phyloP scores from a whole-genome alignment of 371 early-diverging fungal genomes.

The Massospora cicadina region DNA sequence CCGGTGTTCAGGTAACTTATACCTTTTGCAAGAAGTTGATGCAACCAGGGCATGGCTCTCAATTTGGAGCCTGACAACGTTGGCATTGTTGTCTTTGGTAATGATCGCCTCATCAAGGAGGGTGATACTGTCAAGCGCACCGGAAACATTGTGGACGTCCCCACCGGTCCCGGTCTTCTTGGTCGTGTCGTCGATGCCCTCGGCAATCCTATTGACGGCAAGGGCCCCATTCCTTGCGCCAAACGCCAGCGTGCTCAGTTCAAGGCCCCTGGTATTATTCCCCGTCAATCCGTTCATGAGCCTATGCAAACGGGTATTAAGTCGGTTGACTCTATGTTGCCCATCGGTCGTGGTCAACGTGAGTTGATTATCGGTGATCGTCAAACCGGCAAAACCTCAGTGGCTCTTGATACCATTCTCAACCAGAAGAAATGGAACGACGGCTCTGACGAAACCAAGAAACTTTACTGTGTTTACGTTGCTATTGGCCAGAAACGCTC shows the following conservation, averaged over 20 bases:
- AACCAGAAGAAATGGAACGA: constrained; percentile 94
- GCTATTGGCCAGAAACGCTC: constrained; percentile 95
- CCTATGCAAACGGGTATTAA: constrained; percentile 97
- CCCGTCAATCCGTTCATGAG: constrained; percentile 89
- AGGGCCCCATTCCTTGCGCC: constrained; percentile 71
- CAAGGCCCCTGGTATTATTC: constrained; percentile 95
- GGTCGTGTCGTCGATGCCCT: constrained; percentile 94
- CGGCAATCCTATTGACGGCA: constrained; percentile 95
- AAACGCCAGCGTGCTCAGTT: constrained; percentile 79
- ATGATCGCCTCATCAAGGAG: constrained; percentile 93
- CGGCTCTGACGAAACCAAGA: constrained; percentile 66
- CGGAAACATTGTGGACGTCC: constrained; percentile 91
- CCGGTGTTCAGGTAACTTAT: constrained; percentile 64
- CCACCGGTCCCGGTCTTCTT: constrained; percentile 74
- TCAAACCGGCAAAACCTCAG: constrained; percentile 94
- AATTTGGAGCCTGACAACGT: constrained; percentile 95
- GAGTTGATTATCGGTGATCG: constrained; percentile 97
- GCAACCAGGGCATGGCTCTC: constrained; percentile 77
- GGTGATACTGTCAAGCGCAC: constrained; percentile 95
- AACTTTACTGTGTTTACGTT: constrained; percentile 93
- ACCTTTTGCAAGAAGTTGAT: neutral
- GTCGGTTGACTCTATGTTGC: constrained; percentile 95
- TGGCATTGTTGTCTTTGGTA: constrained; percentile 96
- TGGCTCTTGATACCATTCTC: constrained; percentile 86
- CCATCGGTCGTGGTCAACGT: constrained; percentile 96